Conservation (phyloP, 106 monocot genomes). For the Ottelia alismoides region DNA sequence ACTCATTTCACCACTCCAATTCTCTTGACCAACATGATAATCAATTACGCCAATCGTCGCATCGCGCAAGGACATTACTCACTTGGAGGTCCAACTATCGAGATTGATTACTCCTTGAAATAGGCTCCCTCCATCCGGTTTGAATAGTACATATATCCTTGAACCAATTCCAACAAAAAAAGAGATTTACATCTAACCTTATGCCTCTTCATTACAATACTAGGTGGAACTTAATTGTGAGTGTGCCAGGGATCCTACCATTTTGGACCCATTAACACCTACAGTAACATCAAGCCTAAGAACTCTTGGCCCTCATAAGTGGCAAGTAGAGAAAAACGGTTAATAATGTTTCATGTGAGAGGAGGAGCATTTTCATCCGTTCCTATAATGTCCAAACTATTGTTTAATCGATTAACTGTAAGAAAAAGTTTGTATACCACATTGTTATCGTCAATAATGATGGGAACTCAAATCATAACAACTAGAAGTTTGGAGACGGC, state of each 20-base stretch:
- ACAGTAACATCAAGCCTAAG: conserved; percentile 3
- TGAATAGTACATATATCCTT: not conserved
- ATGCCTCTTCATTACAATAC: no score
- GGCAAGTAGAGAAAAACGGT: conserved; percentile 13
- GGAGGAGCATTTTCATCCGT: no score
- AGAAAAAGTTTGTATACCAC: no score
- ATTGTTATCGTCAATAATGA: no score
- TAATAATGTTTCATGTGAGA: conserved; percentile 6
- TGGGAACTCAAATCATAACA: no score
- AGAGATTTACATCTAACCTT: no score
- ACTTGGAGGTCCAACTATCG: conserved; percentile 2
- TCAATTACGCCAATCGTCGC: conserved; percentile 7
- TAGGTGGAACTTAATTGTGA: conserved; percentile 12
- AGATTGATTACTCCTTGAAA: conserved; percentile 12
- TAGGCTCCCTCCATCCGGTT: conserved; percentile 20
- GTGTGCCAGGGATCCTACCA: conserved; percentile 13
- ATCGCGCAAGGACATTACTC: not conserved
- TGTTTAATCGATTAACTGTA: no score
- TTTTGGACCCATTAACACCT: conserved; percentile 5
- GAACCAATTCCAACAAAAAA: no score
- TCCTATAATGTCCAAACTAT: no score
- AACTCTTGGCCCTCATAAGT: conserved; percentile 11
- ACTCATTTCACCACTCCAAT: conserved; percentile 11
- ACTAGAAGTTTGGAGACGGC: no score
- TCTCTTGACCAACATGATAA: conserved; percentile 6